Evolutionary conservation across 768 basidiomycete genomes (phyloP).

Genomic region (Dentipellis sp.): DNA sequence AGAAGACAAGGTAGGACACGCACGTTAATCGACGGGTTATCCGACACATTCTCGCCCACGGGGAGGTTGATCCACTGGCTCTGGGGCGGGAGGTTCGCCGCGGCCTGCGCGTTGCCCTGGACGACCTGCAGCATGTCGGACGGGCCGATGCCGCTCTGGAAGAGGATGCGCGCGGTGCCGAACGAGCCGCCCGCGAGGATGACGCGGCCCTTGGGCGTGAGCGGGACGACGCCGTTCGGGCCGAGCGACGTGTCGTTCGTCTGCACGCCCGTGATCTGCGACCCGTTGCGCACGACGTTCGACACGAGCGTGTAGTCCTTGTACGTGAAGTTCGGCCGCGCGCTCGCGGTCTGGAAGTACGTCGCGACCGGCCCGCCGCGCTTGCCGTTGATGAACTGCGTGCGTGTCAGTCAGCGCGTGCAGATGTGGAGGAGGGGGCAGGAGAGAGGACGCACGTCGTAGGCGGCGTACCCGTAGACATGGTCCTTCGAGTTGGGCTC

Average conservation of each 20-base stretch:
- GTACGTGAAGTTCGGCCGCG: slow-evolving; percentile 42
- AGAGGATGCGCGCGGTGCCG: slow-evolving; percentile 47
- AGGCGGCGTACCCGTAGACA: slow-evolving; percentile 45
- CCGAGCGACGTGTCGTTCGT: slow-evolving; percentile 52
- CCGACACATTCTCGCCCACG: slow-evolving; percentile 46
- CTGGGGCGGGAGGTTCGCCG: slow-evolving; percentile 36
- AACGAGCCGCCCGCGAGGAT: slow-evolving; percentile 50
- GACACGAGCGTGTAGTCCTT: slow-evolving; percentile 38
- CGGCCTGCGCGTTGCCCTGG: slow-evolving; percentile 34
- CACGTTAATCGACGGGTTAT: slow-evolving; percentile 58
- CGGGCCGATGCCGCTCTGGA: slow-evolving; percentile 55
- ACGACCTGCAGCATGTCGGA: slow-evolving; percentile 46
- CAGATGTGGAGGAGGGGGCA: neutral
- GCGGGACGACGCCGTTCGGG: slow-evolving; percentile 43
- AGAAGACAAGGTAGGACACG: slow-evolving; percentile 10
- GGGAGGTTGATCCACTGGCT: slow-evolving; percentile 49
- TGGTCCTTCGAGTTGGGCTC: slow-evolving; percentile 50
- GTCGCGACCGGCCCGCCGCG: slow-evolving; percentile 49
- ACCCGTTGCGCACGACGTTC: slow-evolving; percentile 48
- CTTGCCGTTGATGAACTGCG: slow-evolving; percentile 25
- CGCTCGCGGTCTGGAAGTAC: slow-evolving; percentile 48
- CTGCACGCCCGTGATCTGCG: slow-evolving; percentile 46
- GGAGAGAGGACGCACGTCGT: slow-evolving; percentile 18
- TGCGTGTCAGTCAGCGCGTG: neutral
- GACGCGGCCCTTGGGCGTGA: slow-evolving; percentile 49